phyloP scores from a whole-genome alignment of 768 basidiomycete species.

The Naganishia vaughanmartiniae region DNA sequence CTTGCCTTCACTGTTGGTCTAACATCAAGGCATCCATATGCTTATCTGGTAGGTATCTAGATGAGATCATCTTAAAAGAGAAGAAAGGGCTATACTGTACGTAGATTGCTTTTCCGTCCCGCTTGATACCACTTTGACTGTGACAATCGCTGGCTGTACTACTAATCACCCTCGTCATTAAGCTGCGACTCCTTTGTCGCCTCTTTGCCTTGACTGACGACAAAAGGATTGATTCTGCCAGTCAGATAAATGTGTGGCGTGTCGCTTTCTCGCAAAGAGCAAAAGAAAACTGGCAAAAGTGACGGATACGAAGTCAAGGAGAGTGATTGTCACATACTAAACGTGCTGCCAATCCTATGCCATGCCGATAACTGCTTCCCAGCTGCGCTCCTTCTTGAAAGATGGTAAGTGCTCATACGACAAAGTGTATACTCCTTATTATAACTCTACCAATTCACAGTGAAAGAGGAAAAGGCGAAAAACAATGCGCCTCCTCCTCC shows the following conservation, averaged over 20 bases:
- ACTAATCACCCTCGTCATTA: not conserved
- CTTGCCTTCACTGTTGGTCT: too few relatives aligned
- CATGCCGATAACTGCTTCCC: constrained; percentile 25
- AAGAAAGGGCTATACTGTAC: too few relatives aligned
- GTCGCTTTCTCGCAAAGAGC: not conserved
- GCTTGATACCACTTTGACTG: too few relatives aligned
- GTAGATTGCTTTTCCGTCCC: too few relatives aligned
- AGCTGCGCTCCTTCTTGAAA: constrained; percentile 28
- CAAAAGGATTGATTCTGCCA: not conserved
- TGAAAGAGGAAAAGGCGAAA: constrained; percentile 33
- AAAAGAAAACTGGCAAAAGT: not conserved
- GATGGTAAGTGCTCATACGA: constrained; percentile 8
- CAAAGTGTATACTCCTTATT: not conserved
- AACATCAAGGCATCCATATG: too few relatives aligned
- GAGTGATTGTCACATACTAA: too few relatives aligned
- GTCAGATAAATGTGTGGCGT: not conserved
- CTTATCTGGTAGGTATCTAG: too few relatives aligned
- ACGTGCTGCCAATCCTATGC: not conserved
- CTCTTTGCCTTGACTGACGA: not conserved
- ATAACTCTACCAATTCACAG: not conserved
- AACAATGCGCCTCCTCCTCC: constrained; percentile 33
- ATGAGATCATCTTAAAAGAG: too few relatives aligned
- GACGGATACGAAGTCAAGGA: not conserved
- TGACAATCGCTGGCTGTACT: not conserved
- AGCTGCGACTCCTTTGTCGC: not conserved